Base-by-base conservation (phyloP, 805 yeast species). In the Yamadazyma sp. region DNA sequence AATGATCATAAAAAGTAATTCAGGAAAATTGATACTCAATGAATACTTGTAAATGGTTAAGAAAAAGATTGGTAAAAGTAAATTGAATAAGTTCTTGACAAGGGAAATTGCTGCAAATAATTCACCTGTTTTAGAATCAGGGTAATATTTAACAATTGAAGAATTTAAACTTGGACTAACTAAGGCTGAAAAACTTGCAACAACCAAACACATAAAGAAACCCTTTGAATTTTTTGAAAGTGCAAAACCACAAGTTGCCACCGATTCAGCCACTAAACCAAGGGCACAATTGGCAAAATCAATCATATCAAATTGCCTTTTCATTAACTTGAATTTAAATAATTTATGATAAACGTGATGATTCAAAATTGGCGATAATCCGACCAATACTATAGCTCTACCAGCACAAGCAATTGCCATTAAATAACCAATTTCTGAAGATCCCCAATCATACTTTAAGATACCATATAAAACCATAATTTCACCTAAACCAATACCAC, bases 41-140 rank as follows among this genome's bases (percentile, higher is more conserved):
- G 62, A 47, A 14, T 33, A 33, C 36, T 61, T 61, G 49, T 82
- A 83, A 16, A 79, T 35, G 2, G 61, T 56, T 12, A 81, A 54
- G 21, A 74, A 53, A 0, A 62, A 12, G 5, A 77, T 56, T 0
- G 91, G 87, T 1, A 69, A 58, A 7, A 71, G 37, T 40, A 80
- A 58, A 39, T 62, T 56, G 4, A 73, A 55, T 0, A 73, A 31
- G 43, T 76, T 80, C 50, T 78, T 75, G 12, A 81, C 51, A 32
- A 83, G 53, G 0, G 86, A 76, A 28, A 82, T 54, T 0, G 82
- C 86, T 7, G 91, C 88, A 58, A 82, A 82, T 12, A 80, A 65
- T 53, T 82, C 87, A 12, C 94, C 94, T 4, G 76, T 68, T 42
- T 71, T 70, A 10, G 71, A 66, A 26, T 76, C 76, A 1, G 77